phyloP scores from a whole-genome alignment of 2,329 filamentous ascomycete genomes.

The Cladosporium sp. region DNA sequence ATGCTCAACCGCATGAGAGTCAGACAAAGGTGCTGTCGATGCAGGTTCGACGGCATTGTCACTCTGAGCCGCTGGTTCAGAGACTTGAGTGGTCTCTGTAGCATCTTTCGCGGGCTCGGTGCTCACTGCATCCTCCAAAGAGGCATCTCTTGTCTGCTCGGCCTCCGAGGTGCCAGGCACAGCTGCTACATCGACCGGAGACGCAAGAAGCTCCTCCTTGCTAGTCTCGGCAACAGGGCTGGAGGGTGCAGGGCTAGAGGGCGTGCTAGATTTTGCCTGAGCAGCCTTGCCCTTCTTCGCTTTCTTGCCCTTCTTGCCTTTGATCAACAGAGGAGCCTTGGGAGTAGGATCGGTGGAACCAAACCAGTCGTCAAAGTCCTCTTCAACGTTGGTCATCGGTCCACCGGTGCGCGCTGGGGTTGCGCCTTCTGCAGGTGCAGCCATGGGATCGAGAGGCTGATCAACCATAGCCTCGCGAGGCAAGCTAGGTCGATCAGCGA shows the following conservation, averaged over 20 bases:
- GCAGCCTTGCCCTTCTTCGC: slow-evolving; percentile 13
- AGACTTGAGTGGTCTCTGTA: background rate
- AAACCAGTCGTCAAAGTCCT: slow-evolving; percentile 17
- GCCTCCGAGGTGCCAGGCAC: background rate
- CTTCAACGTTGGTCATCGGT: slow-evolving; percentile 6
- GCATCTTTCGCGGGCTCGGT: background rate
- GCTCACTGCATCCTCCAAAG: background rate
- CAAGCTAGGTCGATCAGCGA: slow-evolving; percentile 9
- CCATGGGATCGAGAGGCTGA: background rate
- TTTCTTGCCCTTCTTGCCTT: slow-evolving; percentile 17
- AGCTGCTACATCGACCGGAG: background rate
- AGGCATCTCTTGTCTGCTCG: background rate
- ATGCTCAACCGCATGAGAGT: background rate
- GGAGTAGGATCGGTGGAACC: slow-evolving; percentile 16
- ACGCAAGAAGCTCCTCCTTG: background rate
- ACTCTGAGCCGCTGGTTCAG: background rate
- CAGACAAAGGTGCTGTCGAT: background rate
- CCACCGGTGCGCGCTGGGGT: slow-evolving; percentile 4
- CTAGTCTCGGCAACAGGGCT: background rate
- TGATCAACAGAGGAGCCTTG: slow-evolving; percentile 6
- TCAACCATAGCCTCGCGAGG: background rate
- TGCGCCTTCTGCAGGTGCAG: slow-evolving; percentile 5
- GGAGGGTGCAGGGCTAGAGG: background rate
- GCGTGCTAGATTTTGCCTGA: background rate
- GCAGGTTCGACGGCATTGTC: background rate